Percentiles rank a stretch among this genome's conserved stretches.
Conservation (phyloP, 2,329 filamentous ascomycete genomes). For the Cadophora sp. region DNA sequence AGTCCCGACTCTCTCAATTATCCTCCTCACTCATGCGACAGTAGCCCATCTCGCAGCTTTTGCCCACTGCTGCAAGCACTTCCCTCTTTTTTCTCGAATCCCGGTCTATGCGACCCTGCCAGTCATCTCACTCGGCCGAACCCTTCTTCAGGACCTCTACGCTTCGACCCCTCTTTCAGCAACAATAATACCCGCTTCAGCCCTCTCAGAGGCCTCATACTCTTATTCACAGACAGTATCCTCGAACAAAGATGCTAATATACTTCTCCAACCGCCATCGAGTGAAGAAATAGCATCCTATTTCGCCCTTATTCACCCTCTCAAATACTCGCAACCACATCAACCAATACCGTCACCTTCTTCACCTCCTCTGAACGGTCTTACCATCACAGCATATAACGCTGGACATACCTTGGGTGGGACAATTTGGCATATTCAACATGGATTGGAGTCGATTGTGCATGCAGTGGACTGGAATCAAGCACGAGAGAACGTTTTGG, state of each 20-base stretch:
- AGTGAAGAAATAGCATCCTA: slow-evolving; percentile 90
- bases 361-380: slow-evolving; percentile 85
- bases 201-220: slow-evolving; percentile 71
- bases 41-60: slow-evolving; percentile 90
- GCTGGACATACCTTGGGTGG: slow-evolving; percentile 95
- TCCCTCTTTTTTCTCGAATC: slow-evolving; percentile 89
- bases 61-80: slow-evolving; percentile 96
- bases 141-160: slow-evolving; percentile 90
- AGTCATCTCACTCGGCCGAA: slow-evolving; percentile 91
- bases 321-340: slow-evolving; percentile 97
- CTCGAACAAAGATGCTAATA: slow-evolving; percentile 54
- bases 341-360: slow-evolving; percentile 87
- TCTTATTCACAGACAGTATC: slow-evolving; percentile 59
- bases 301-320: slow-evolving; percentile 86
- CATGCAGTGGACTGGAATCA: slow-evolving; percentile 99
- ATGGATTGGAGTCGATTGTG: slow-evolving; percentile 94
- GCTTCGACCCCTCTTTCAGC: slow-evolving; percentile 86
- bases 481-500: slow-evolving; percentile 92
- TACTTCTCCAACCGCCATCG: slow-evolving; percentile 74
- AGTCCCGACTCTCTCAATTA: slow-evolving; percentile 87
- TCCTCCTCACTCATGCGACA: slow-evolving; percentile 94
- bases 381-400: slow-evolving; percentile 96
- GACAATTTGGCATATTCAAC: slow-evolving; percentile 98
- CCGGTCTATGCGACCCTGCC: slow-evolving; percentile 94
- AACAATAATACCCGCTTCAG: slow-evolving; percentile 77